Conservation (phyloP, 179 eudicot genomes). For the Kewa caespitosa region DNA sequence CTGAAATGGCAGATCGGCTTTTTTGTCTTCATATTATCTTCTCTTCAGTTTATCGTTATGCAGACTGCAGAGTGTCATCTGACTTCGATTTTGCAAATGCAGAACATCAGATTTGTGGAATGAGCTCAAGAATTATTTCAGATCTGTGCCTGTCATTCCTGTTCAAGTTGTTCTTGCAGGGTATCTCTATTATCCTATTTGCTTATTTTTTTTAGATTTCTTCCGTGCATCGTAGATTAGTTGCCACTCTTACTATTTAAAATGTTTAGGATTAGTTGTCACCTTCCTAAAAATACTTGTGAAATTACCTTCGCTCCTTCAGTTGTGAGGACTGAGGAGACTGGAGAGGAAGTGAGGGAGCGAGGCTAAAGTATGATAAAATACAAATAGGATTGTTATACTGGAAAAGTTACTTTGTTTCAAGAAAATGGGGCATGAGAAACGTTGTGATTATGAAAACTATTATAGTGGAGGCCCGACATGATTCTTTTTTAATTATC, state of each 20-base stretch:
- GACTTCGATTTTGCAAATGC: slow-evolving; percentile 15
- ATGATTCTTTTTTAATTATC: no score
- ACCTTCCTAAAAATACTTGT: neutral
- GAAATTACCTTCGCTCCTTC: neutral
- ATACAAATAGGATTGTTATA: no score
- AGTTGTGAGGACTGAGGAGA: no score
- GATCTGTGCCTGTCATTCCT: slow-evolving; percentile 61
- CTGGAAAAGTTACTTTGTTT: no score
- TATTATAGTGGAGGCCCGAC: no score
- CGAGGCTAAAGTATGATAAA: no score
- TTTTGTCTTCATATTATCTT: slow-evolving; percentile 1
- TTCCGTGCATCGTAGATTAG: neutral
- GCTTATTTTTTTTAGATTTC: neutral
- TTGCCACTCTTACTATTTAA: no score
- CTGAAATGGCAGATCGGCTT: neutral
- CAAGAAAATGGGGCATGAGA: no score
- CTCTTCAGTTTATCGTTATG: neutral
- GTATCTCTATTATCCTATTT: slow-evolving; percentile 34
- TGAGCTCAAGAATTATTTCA: slow-evolving; percentile 55
- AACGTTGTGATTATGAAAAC: no score
- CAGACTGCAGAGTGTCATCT: neutral
- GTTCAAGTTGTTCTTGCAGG: slow-evolving; percentile 73
- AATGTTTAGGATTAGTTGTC: no score
- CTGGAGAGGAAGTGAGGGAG: no score
- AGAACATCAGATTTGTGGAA: slow-evolving; percentile 63